These are phyloP conservation scores for Hericium rajendrae DNA, from an alignment of 768 basidiomycete species.

Conservation along the genomic window DNA sequence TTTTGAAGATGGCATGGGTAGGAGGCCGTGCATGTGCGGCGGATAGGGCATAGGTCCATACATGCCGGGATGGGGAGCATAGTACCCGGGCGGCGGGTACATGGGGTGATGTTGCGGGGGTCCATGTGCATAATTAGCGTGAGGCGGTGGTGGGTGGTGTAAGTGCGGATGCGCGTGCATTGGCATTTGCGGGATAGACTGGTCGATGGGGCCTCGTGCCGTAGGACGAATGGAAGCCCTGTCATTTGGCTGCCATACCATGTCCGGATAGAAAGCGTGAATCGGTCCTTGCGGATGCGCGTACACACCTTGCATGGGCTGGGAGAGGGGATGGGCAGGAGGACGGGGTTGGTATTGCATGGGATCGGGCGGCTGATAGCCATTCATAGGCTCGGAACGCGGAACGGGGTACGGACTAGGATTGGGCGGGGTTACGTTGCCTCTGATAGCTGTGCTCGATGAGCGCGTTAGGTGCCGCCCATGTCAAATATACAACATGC, in stretches of 20 bases:
- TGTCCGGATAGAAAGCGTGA: conserved; percentile 4
- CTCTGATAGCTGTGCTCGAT: conserved; percentile 5
- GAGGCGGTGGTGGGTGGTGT: neutral
- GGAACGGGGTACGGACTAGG: conserved; percentile 5
- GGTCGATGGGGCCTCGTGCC: conserved; percentile 32
- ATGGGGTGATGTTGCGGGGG: conserved; percentile 23
- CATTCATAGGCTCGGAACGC: neutral
- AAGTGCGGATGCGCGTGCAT: no score
- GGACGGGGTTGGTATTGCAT: neutral
- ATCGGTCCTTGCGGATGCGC: neutral
- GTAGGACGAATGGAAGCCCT: conserved; percentile 51
- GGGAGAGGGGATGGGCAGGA: neutral
- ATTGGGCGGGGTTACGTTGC: conserved; percentile 1
- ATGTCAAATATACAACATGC: conserved; percentile 13
- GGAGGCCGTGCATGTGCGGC: conserved; percentile 9
- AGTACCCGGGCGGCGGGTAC: conserved; percentile 15
- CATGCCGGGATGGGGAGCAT: conserved; percentile 4
- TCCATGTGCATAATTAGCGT: conserved; percentile 4
- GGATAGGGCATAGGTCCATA: conserved; percentile 8
- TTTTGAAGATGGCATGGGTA: conserved; percentile 23
- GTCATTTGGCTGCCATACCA: conserved; percentile 45
- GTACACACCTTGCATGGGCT: neutral
- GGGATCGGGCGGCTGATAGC: neutral
- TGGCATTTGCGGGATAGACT: conserved; percentile 23
- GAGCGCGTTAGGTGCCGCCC: neutral